Evolutionary conservation across 306 rosid genomes (phyloP).

Genomic region (Coriaria nepalensis): DNA sequence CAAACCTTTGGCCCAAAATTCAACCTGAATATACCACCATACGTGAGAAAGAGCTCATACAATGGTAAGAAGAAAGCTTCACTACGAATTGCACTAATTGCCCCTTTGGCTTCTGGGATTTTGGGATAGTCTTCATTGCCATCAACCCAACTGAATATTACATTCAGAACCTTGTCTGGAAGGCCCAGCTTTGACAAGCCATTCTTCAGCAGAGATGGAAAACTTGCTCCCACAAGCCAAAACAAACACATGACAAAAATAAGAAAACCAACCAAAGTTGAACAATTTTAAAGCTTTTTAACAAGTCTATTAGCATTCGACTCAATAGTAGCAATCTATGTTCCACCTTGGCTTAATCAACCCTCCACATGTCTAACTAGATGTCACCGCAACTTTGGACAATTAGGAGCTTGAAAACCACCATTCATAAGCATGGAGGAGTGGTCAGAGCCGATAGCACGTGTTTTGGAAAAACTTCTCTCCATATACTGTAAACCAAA

Average conservation of each 20-base stretch:
- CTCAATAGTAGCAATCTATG: too few species aligned
- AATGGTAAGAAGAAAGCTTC: conserved; percentile 89
- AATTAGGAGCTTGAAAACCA: too few species aligned
- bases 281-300: too few species aligned
- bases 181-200: conserved; percentile 60
- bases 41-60: conserved; percentile 74
- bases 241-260: conserved; percentile 1
- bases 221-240: conserved; percentile 38
- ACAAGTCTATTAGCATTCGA: too few species aligned
- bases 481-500: too few species aligned
- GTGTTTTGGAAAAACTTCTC: too few species aligned
- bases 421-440: too few species aligned
- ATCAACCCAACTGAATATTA: conserved; percentile 39
- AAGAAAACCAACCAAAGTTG: too few species aligned
- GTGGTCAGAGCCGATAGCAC: too few species aligned
- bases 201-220: conserved; percentile 35
- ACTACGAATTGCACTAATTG: conserved; percentile 44
- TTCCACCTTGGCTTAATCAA: too few species aligned
- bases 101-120: conserved; percentile 88
- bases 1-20: conserved; percentile 95
- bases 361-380: too few species aligned
- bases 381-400: too few species aligned
- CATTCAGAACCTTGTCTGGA: conserved; percentile 41
- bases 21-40: conserved; percentile 85
- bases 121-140: conserved; percentile 23